Evolutionary conservation across 2,329 filamentous ascomycete genomes (phyloP).

Genomic region (Geoglossum cookeanum): DNA sequence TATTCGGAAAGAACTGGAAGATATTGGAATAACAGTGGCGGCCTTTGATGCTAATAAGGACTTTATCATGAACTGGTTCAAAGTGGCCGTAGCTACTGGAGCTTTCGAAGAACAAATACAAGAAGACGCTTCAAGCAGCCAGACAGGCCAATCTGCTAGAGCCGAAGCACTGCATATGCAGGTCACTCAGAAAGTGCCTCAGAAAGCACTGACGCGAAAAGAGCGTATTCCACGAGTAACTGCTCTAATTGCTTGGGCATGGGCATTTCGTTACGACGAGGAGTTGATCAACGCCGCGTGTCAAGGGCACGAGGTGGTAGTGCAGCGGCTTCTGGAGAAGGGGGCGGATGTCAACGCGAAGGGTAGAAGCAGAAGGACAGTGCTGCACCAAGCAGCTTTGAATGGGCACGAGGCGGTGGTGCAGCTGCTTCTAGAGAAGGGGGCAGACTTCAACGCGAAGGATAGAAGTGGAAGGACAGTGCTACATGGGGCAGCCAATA

Average conservation of each 20-base stretch:
- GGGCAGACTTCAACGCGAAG: neutral
- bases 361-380: no score
- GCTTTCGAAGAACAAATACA: slow-evolving; percentile 7
- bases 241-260: neutral
- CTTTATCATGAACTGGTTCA: slow-evolving; percentile 10
- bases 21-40: slow-evolving; percentile 9
- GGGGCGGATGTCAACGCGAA: no score
- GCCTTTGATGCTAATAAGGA: slow-evolving; percentile 8
- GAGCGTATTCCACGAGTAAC: neutral
- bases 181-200: neutral
- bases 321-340: neutral
- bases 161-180: no score
- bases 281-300: neutral
- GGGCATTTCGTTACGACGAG: neutral
- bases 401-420: no score
- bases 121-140: no score
- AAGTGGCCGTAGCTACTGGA: slow-evolving; percentile 3
- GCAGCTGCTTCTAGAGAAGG: no score
- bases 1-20: slow-evolving; percentile 10
- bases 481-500: no score
- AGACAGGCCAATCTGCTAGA: no score
- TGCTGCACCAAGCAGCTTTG: no score
- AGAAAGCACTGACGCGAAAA: neutral
- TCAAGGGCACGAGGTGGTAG: neutral
- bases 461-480: neutral